Evolutionary conservation across 257 asterid genomes (phyloP).

Genomic region (Osmanthus fragrans): DNA sequence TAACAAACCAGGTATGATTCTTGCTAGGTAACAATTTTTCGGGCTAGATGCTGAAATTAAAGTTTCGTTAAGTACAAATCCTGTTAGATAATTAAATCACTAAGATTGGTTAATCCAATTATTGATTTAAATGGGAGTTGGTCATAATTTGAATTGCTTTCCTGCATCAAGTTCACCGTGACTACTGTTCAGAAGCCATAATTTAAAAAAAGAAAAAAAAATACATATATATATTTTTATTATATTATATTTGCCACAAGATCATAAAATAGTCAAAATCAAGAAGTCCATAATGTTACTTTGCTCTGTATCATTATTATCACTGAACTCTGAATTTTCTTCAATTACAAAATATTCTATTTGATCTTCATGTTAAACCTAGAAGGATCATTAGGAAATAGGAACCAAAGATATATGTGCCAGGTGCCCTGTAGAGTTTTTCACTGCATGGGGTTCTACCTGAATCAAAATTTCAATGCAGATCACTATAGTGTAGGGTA

Average conservation of each 20-base stretch:
- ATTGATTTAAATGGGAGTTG: neutral
- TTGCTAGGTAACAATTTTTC: neutral
- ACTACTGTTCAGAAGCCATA: neutral
- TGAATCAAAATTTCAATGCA: neutral
- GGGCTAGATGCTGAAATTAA: neutral
- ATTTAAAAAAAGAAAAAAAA: neutral
- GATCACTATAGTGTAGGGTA: neutral
- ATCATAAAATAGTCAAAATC: neutral
- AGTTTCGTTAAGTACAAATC: neutral
- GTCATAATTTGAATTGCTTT: neutral
- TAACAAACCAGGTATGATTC: slow-evolving; percentile 73
- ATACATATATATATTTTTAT: too few species aligned
- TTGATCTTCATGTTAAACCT: neutral
- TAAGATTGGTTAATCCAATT: neutral
- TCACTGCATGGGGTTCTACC: neutral
- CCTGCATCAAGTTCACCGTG: neutral
- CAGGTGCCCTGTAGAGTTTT: neutral
- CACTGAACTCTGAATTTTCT: neutral
- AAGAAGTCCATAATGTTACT: neutral
- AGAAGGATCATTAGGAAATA: neutral
- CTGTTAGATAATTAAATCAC: neutral
- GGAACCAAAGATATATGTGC: neutral
- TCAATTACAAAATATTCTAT: neutral
- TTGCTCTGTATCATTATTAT: neutral
- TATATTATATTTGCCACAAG: neutral